Conservation (phyloP, 2,329 filamentous ascomycete genomes). For the Fusarium hainanense region DNA sequence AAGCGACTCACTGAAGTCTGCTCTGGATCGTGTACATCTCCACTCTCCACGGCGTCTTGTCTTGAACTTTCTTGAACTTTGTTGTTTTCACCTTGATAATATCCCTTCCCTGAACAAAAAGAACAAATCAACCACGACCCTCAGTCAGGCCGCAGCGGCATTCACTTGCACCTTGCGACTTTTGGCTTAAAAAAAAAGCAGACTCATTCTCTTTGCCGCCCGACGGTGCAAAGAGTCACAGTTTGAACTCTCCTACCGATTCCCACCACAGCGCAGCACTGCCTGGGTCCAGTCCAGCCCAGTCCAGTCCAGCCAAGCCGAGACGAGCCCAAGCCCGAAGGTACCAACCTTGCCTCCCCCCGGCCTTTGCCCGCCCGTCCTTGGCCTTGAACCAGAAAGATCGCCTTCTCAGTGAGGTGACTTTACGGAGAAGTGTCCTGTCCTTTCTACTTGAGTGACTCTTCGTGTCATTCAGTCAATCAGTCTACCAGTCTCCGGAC, state of each 20-base stretch:
- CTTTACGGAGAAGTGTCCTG: conserved; percentile 37
- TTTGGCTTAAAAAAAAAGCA: conserved; percentile 24
- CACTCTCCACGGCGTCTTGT: conserved; percentile 53
- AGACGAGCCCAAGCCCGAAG: conserved; percentile 40
- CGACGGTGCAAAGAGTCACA: conserved; percentile 35
- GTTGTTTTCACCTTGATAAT: conserved; percentile 41
- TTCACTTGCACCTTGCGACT: conserved; percentile 63
- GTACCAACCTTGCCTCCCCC: conserved; percentile 41
- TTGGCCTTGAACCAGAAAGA: conserved; percentile 26
- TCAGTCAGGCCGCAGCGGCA: conserved; percentile 57
- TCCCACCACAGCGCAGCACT: conserved; percentile 38
- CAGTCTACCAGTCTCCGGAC: conserved; percentile 40
- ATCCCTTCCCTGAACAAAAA: conserved; percentile 11
- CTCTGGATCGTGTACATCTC: conserved; percentile 55
- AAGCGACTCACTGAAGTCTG: conserved; percentile 67
- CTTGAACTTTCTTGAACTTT: conserved; percentile 37
- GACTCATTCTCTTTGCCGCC: conserved; percentile 37
- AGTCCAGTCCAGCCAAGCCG: conserved; percentile 35
- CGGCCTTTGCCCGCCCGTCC: conserved; percentile 14
- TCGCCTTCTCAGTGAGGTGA: conserved; percentile 42
- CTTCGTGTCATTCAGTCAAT: conserved; percentile 22
- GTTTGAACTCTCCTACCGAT: conserved; percentile 29
- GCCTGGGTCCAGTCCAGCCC: conserved; percentile 39
- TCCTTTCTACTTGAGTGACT: conserved; percentile 38
- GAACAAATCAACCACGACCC: conserved; percentile 7